Conservation (phyloP, 257 asterid genomes). For the Nicotiana knightiana region DNA sequence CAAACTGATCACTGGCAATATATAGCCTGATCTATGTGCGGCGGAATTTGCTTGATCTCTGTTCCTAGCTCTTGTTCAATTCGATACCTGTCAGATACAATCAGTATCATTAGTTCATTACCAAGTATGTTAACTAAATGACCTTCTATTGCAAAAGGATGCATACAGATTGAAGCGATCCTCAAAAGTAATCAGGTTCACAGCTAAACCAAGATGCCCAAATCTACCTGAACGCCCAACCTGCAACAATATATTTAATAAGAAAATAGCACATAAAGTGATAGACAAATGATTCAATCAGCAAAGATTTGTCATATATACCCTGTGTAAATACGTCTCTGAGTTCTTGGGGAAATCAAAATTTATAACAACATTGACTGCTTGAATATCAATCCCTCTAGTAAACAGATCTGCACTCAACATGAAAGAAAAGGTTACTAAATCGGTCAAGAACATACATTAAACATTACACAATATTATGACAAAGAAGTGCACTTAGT, state of each 20-base stretch:
- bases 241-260: slow-evolving; percentile 26
- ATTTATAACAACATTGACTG: slow-evolving; percentile 83
- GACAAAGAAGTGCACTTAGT: background rate
- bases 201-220: slow-evolving; percentile 93
- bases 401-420: slow-evolving; percentile 67
- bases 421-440: slow-evolving; percentile 6
- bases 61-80: slow-evolving; percentile 94
- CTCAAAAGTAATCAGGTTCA: slow-evolving; percentile 81
- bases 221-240: slow-evolving; percentile 95
- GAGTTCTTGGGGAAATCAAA: slow-evolving; percentile 82
- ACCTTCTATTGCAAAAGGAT: background rate
- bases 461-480: background rate
- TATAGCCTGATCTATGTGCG: slow-evolving; percentile 75
- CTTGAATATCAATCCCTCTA: slow-evolving; percentile 88
- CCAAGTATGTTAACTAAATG: slow-evolving; percentile 2
- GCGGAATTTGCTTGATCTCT: slow-evolving; percentile 93
- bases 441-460: background rate
- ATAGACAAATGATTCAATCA: background rate
- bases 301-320: slow-evolving; percentile 22
- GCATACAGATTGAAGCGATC: slow-evolving; percentile 85
- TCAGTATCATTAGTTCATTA: slow-evolving; percentile 7
- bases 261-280: background rate
- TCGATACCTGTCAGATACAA: slow-evolving; percentile 53
- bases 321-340: slow-evolving; percentile 90
- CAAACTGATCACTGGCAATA: slow-evolving; percentile 56